Percentiles rank a stretch among this genome's conserved stretches.
These are phyloP conservation scores for Nemania abortiva DNA, from an alignment of 2,329 filamentous ascomycete species.

Conservation along the genomic window DNA sequence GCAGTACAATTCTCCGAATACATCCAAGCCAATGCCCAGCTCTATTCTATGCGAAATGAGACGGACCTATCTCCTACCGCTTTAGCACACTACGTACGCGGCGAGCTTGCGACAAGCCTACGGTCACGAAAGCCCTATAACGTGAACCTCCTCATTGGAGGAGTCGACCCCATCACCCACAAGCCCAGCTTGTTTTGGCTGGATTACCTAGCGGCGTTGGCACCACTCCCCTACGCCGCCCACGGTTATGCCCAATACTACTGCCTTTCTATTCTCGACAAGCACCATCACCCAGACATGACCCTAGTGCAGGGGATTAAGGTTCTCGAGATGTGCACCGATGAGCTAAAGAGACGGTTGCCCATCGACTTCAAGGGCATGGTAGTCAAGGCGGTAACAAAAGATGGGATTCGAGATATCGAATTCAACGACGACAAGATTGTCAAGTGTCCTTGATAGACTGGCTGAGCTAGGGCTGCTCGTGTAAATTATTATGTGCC, in stretches of 20 bases:
- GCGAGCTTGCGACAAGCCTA: slow-evolving; percentile 90
- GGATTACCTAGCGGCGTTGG: slow-evolving; percentile 92
- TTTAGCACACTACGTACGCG: slow-evolving; percentile 91
- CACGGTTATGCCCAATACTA: slow-evolving; percentile 99
- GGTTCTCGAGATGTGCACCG: slow-evolving; percentile 92
- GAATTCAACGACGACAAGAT: slow-evolving; percentile 86
- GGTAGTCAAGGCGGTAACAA: slow-evolving; percentile 92
- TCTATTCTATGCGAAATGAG: slow-evolving; percentile 98
- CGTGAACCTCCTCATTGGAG: slow-evolving; percentile 94
- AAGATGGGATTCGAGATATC: slow-evolving; percentile 89
- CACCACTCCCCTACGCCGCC: slow-evolving; percentile 91
- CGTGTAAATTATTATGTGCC: slow-evolving; percentile 51
- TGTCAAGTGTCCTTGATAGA: slow-evolving; percentile 68
- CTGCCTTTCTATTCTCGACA: slow-evolving; percentile 96
- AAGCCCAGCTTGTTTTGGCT: slow-evolving; percentile 97
- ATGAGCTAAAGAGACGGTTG: slow-evolving; percentile 95
- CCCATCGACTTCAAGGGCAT: slow-evolving; percentile 99
- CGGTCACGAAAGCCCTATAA: slow-evolving; percentile 95
- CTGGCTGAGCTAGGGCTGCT: slow-evolving; percentile 4
- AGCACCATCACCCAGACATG: slow-evolving; percentile 98
- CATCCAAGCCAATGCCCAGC: slow-evolving; percentile 97
- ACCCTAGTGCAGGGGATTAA: slow-evolving; percentile 89
- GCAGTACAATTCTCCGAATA: slow-evolving; percentile 98
- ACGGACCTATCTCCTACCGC: slow-evolving; percentile 90
- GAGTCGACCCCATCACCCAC: slow-evolving; percentile 90